phyloP scores from a whole-genome alignment of 176 grass and related monocot species.

The Sorghum bicolor region DNA sequence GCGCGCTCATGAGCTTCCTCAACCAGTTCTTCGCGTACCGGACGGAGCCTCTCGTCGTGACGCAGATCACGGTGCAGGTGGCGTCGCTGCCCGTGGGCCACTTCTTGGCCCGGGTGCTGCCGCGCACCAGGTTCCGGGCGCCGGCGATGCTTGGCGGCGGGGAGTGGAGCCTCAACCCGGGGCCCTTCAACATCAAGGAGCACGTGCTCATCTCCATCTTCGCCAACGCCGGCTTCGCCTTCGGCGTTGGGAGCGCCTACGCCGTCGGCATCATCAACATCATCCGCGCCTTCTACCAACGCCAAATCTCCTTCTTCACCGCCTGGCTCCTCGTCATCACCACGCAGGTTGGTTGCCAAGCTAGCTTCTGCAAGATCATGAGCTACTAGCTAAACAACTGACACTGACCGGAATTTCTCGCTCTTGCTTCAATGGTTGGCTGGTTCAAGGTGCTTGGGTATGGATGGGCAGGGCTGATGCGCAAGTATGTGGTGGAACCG shows the following conservation, averaged over 20 bases:
- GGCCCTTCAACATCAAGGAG: constrained; percentile 97
- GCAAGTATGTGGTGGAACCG: constrained; percentile 86
- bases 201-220: constrained; percentile 99
- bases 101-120: constrained; percentile 61
- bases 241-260: constrained; percentile 67
- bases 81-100: constrained; percentile 77
- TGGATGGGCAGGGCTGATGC: constrained; percentile 90
- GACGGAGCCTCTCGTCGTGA: constrained; percentile 82
- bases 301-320: constrained; percentile 62
- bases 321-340: constrained; percentile 79
- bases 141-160: constrained; percentile 23
- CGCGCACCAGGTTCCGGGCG: constrained; percentile 21
- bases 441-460: constrained; percentile 69
- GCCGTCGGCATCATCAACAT: constrained; percentile 72
- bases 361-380: neutral
- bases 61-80: constrained; percentile 89
- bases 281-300: constrained; percentile 71
- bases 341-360: constrained; percentile 50
- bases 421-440: neutral
- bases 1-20: constrained; percentile 73
- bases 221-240: constrained; percentile 85
- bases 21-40: constrained; percentile 97
- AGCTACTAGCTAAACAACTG: no score
- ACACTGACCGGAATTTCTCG: neutral
- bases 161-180: constrained; percentile 75